A percentile compares a stretch with the other conserved stretches of the same genome.
phyloP scores from a whole-genome alignment of 768 basidiomycete genomes.

The Kwoniella heveanensis region DNA sequence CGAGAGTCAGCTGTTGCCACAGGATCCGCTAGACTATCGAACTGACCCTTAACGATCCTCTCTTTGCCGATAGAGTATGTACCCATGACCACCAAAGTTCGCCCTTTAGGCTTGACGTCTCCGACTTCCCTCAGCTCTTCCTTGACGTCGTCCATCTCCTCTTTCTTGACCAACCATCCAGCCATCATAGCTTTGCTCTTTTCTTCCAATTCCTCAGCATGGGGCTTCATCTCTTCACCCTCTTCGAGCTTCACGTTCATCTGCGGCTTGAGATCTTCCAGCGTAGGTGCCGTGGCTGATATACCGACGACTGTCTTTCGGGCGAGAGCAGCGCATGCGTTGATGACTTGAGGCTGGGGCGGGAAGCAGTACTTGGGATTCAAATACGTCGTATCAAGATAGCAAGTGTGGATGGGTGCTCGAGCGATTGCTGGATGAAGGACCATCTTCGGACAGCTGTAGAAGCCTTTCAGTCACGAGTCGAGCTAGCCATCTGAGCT shows the following conservation, averaged over 20 bases:
- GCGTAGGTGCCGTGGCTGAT: conserved; percentile 32
- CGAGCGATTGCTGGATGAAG: conserved; percentile 79
- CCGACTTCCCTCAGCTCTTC: conserved; percentile 26
- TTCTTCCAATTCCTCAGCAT: conserved; percentile 56
- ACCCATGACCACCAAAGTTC: conserved; percentile 56
- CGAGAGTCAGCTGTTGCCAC: no score
- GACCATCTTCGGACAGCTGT: conserved; percentile 84
- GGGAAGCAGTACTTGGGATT: conserved; percentile 94
- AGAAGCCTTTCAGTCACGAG: conserved; percentile 63
- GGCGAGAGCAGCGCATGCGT: conserved; percentile 85
- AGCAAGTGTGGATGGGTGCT: conserved; percentile 80
- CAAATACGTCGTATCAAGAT: conserved; percentile 94
- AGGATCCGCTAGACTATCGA: no score
- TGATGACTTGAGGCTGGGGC: conserved; percentile 89
- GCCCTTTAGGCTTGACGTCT: conserved; percentile 34
- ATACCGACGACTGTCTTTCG: conserved; percentile 60
- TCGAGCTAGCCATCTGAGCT: no score
- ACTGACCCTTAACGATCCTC: conserved; percentile 86
- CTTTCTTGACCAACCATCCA: conserved; percentile 58
- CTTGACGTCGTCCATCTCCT: conserved; percentile 37
- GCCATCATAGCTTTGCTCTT: conserved; percentile 46
- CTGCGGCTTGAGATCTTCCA: conserved; percentile 27
- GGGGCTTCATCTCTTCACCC: conserved; percentile 41
- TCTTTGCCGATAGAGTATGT: conserved; percentile 99
- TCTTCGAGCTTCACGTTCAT: conserved; percentile 29